Base-by-base conservation (phyloP, 345 rosid species). In the Mallotus nudiflorus region DNA sequence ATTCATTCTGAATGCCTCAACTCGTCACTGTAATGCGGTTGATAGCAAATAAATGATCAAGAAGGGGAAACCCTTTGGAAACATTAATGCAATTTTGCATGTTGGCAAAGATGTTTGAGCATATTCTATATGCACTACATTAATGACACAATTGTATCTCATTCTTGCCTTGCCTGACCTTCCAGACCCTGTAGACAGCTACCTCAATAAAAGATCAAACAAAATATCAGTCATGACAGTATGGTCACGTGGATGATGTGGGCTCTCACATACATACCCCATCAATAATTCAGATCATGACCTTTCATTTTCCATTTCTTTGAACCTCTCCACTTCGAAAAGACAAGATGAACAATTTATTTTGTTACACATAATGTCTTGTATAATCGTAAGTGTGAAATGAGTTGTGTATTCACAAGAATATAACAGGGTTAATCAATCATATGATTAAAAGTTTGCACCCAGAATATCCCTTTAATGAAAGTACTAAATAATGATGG, bases 201-300 rank as follows among this genome's bases (percentile, higher is more conserved):
- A 12, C 19, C 39, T 28, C 35, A 31, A 57, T 11, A 12, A 27
- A 40, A 7, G 5, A 62, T n/a, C 63, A 62, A 33, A 58, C 31
- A 46, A 61, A 20, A 39, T 19, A 57, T 63, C 69, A 52, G 22
- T 16, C 53, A 29, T 58, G 20, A 16, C n/a, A 58, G 55, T 54
- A 46, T 15, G 39, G 64, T 51, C n/a, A 8, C 0, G 25, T 18
- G n/a, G 51, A n/a, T 35, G 14, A 16, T 69, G 74, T 70, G 75
- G 82, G 77, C 81, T 78, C 67, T 71, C 75, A 29, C 53, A 28
- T 33, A 39, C 60, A 63, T 28, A 29, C 64, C 71, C 72, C 52
- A 73, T 70, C 48, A 70, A 71, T 70, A 50, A 73, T 46, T 9
- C 28, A 27, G 56, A 50, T 19, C 51, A 1, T 52, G 69, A 16